Percentiles rank a stretch among this genome's conserved stretches.
Conservation (phyloP, 495 filamentous ascomycete genomes). For the Viridothelium virens region DNA sequence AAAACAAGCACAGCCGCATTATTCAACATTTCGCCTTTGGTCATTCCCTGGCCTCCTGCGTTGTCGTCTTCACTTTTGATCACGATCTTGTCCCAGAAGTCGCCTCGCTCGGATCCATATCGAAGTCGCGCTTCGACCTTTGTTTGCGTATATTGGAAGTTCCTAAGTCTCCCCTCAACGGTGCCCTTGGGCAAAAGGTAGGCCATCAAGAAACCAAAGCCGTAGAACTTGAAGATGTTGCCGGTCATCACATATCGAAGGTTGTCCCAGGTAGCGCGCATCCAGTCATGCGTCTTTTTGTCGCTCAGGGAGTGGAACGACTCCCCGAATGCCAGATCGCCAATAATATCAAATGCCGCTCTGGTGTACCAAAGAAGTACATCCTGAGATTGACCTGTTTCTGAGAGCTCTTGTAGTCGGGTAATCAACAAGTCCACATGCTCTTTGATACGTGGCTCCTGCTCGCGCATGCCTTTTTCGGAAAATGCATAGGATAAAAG, state of each 20-base stretch:
- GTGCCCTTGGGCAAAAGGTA: slow-evolving; percentile 15
- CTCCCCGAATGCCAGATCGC: slow-evolving; percentile 18
- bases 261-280: not conserved
- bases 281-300: slow-evolving; percentile 14
- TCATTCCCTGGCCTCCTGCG: slow-evolving; percentile 16
- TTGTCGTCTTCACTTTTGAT: slow-evolving; percentile 16
- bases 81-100: slow-evolving; percentile 23
- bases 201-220: slow-evolving; percentile 4
- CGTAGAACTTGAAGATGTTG: not conserved
- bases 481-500: slow-evolving; percentile 28
- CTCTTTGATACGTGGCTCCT: slow-evolving; percentile 21
- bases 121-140: slow-evolving; percentile 15
- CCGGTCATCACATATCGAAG: not conserved
- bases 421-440: slow-evolving; percentile 22
- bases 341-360: slow-evolving; percentile 19
- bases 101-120: slow-evolving; percentile 1
- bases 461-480: slow-evolving; percentile 26
- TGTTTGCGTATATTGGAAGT: slow-evolving; percentile 11
- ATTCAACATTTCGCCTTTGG: slow-evolving; percentile 15
- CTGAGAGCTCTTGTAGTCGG: not conserved
- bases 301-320: slow-evolving; percentile 16
- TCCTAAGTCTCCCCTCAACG: slow-evolving; percentile 7
- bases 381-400: slow-evolving; percentile 14
- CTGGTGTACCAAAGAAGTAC: slow-evolving; percentile 20
- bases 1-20: slow-evolving; percentile 16